Percentiles rank a stretch among this genome's conserved stretches.
Conservation (phyloP, 176 grass and related monocot species). For the Triticum monococcum region DNA sequence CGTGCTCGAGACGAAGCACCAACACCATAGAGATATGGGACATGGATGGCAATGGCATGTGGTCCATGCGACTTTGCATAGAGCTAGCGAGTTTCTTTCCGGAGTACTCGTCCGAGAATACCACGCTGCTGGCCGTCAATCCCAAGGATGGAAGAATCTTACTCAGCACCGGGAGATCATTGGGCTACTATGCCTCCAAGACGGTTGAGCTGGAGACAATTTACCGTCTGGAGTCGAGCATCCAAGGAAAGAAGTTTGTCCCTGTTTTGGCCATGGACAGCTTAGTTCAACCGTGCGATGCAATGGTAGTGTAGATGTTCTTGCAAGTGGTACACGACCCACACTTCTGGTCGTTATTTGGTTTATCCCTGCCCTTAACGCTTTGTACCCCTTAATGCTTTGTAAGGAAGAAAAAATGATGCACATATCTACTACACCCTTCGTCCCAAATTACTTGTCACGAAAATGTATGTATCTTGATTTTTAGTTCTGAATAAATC, state of each 20-base stretch:
- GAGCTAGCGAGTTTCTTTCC: background rate
- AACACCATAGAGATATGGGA: slow-evolving; percentile 1
- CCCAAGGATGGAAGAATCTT: background rate
- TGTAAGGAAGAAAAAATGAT: too few relatives aligned
- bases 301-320: background rate
- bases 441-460: too few relatives aligned
- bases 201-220: background rate
- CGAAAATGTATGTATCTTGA: too few relatives aligned
- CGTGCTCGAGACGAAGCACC: background rate
- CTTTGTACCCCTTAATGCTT: background rate
- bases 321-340: background rate
- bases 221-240: background rate
- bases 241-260: background rate
- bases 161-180: background rate
- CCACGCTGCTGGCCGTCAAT: background rate
- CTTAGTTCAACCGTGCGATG: background rate
- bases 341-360: background rate
- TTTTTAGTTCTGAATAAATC: too few relatives aligned
- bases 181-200: background rate
- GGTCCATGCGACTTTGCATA: background rate
- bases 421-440: too few relatives aligned
- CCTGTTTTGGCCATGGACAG: background rate
- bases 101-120: background rate
- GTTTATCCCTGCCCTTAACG: background rate
- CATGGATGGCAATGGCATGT: background rate